These are phyloP conservation scores for Phytophthora syringae DNA, from an alignment of 352 stramenopile genomes.

Conservation along the genomic window DNA sequence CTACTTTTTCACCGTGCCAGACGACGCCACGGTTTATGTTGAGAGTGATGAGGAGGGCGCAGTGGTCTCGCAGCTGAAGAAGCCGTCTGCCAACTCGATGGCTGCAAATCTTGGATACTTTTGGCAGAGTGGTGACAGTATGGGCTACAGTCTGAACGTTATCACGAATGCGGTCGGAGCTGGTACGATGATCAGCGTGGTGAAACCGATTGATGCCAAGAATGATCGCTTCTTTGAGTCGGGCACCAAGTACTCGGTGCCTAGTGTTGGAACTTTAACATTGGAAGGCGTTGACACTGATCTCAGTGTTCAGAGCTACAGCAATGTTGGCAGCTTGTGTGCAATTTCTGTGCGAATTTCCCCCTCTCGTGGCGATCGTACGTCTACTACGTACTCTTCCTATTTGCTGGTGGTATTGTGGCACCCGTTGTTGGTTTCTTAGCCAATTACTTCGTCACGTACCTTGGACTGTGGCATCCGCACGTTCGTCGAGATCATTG, in stretches of 20 bases:
- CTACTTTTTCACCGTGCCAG: constrained; percentile 73
- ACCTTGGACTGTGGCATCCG: constrained; percentile 81
- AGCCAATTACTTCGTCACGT: constrained; percentile 84
- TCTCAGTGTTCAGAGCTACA: constrained; percentile 54
- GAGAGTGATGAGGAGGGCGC: constrained; percentile 37
- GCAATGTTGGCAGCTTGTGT: constrained; percentile 58
- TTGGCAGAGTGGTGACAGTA: constrained; percentile 60
- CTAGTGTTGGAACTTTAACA: constrained; percentile 53
- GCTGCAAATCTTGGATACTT: constrained; percentile 68
- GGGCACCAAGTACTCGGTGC: constrained; percentile 34
- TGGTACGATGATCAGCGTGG: constrained; percentile 63
- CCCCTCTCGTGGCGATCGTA: constrained; percentile 63
- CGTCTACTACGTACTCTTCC: constrained; percentile 69
- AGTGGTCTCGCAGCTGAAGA: constrained; percentile 61
- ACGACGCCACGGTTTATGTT: constrained; percentile 57
- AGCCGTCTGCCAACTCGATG: constrained; percentile 53
- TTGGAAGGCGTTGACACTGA: constrained; percentile 55
- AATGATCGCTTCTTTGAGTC: constrained; percentile 61
- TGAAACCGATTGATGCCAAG: constrained; percentile 65
- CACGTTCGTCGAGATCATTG: constrained; percentile 87
- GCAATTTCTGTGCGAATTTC: constrained; percentile 66
- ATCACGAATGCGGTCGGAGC: constrained; percentile 67
- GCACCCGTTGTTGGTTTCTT: constrained; percentile 65
- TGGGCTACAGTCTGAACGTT: constrained; percentile 63
- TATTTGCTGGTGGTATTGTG: constrained; percentile 79